Evolutionary conservation across 352 stramenopile genomes (phyloP).

Genomic region (Aphanomyces stellatus): DNA sequence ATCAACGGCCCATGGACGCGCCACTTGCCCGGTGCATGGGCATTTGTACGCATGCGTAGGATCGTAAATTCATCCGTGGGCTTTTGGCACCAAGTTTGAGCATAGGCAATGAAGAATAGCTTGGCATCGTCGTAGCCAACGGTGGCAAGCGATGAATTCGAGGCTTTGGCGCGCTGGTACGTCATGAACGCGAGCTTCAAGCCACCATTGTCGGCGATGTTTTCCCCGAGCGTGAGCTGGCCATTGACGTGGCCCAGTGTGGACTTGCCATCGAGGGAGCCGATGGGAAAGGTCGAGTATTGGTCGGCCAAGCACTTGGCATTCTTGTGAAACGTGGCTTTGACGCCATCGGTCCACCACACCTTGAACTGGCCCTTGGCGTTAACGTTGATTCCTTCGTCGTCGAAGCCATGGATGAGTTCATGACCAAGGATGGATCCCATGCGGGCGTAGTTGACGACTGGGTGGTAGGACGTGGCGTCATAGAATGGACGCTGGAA

Average conservation of each 20-base stretch:
- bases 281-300: slow-evolving; percentile 44
- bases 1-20: slow-evolving; percentile 56
- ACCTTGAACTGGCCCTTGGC: slow-evolving; percentile 76
- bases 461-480: slow-evolving; percentile 57
- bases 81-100: slow-evolving; percentile 58
- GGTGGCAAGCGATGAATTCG: neutral
- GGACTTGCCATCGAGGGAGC: slow-evolving; percentile 30
- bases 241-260: slow-evolving; percentile 69
- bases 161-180: slow-evolving; percentile 48
- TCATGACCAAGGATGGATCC: slow-evolving; percentile 90
- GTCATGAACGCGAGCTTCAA: slow-evolving; percentile 76
- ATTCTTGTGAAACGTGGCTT: slow-evolving; percentile 37
- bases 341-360: slow-evolving; percentile 81
- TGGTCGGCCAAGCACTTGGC: slow-evolving; percentile 44
- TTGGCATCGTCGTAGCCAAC: slow-evolving; percentile 30
- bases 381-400: slow-evolving; percentile 86
- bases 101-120: slow-evolving; percentile 62
- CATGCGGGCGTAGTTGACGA: slow-evolving; percentile 89
- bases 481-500: slow-evolving; percentile 87
- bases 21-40: slow-evolving; percentile 50
- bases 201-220: slow-evolving; percentile 87
- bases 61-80: slow-evolving; percentile 34
- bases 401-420: slow-evolving; percentile 91
- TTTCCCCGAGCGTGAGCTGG: slow-evolving; percentile 87
- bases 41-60: slow-evolving; percentile 38